Conservation (phyloP, 176 grass and related monocot species). For the Carex pumila region DNA sequence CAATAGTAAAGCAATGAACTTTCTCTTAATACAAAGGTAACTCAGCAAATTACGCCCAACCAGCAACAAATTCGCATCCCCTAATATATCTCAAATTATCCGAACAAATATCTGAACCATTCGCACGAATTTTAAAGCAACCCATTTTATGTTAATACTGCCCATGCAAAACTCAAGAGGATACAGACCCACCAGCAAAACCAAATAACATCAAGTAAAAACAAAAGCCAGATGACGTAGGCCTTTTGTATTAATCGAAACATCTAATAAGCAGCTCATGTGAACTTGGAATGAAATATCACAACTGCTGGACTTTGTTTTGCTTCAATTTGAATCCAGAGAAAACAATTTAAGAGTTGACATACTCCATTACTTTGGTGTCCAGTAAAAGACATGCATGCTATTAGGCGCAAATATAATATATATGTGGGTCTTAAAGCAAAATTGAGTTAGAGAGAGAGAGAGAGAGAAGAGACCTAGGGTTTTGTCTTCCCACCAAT, state of each 20-base stretch:
- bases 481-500: slow-evolving; percentile 99
- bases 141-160: no score
- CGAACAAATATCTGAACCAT: no score
- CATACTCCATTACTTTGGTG: neutral
- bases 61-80: neutral
- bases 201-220: neutral
- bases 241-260: neutral
- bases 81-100: no score
- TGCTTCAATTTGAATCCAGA: neutral
- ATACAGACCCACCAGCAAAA: neutral
- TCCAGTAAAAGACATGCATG: neutral
- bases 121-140: no score
- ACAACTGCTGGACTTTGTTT: neutral
- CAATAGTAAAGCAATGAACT: neutral
- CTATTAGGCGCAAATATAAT: neutral
- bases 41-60: neutral
- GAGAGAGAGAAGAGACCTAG: slow-evolving; percentile 40
- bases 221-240: neutral
- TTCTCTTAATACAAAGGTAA: neutral
- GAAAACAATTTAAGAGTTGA: neutral
- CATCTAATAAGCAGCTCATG: neutral
- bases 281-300: neutral
- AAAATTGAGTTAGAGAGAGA: neutral
- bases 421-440: neutral
- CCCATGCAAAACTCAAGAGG: no score